phyloP scores from a whole-genome alignment of 768 basidiomycete species.

The Naganishia randhawae region DNA sequence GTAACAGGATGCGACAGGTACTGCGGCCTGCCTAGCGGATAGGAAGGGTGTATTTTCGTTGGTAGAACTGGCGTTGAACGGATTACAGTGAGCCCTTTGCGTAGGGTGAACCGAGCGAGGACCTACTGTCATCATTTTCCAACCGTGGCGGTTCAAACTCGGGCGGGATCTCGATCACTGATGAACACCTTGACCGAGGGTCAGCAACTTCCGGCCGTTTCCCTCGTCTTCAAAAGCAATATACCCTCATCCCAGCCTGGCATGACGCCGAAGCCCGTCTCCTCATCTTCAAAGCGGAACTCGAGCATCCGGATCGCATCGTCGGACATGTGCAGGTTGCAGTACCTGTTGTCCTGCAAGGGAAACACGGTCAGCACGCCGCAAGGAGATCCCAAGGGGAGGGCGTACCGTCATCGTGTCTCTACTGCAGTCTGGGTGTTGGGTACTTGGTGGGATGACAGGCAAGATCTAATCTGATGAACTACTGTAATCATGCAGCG shows the following conservation, averaged over 20 bases:
- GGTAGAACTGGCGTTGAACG: constrained; percentile 24
- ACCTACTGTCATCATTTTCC: constrained; percentile 28
- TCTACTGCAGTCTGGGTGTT: neutral
- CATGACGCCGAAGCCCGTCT: constrained; percentile 26
- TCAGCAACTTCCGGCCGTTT: neutral
- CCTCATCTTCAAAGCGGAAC: constrained; percentile 26
- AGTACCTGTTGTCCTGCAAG: constrained; percentile 27
- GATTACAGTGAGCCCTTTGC: neutral
- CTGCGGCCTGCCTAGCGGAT: constrained; percentile 25
- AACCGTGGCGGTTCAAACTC: constrained; percentile 27
- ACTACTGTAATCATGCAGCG: no score
- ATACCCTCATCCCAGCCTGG: constrained; percentile 29
- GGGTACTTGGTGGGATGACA: neutral
- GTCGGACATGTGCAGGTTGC: constrained; percentile 27
- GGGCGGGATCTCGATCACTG: constrained; percentile 28
- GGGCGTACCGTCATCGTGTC: constrained; percentile 4
- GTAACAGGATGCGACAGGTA: constrained; percentile 20
- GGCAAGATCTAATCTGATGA: neutral
- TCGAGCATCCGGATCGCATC: constrained; percentile 30
- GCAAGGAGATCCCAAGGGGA: no score
- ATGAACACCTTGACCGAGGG: no score
- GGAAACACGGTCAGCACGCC: neutral
- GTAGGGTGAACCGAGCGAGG: neutral
- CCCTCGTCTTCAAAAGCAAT: neutral
- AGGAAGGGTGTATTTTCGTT: constrained; percentile 27